Evolutionary conservation across 306 rosid genomes (phyloP).

Genomic region (Gynostemma pentaphyllum): DNA sequence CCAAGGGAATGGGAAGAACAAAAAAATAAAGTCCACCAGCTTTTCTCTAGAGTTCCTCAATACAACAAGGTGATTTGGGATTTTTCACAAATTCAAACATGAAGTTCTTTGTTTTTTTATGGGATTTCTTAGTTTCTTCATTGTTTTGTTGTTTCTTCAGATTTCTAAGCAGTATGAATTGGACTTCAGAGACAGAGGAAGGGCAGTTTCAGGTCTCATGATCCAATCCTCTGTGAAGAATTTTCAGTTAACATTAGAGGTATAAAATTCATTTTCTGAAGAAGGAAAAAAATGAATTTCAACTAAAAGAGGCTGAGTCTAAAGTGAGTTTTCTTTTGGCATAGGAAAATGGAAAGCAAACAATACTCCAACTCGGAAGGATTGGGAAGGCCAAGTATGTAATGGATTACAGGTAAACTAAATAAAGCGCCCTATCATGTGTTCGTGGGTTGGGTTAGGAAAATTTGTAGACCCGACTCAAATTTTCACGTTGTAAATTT

Average conservation of each 20-base stretch:
- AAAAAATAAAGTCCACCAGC: conserved; percentile 48
- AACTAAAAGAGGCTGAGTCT: neutral
- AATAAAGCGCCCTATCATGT: too few species aligned
- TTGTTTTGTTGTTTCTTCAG: conserved; percentile 24
- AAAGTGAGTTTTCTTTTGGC: neutral
- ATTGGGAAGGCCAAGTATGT: conserved; percentile 61
- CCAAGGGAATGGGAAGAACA: conserved; percentile 64
- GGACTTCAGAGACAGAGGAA: conserved; percentile 82
- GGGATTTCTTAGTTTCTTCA: neutral
- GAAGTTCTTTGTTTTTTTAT: too few species aligned
- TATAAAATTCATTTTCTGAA: too few species aligned
- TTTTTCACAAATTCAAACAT: neutral
- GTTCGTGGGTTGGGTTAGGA: neutral
- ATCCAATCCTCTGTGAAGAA: conserved; percentile 72
- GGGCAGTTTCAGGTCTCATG: conserved; percentile 38
- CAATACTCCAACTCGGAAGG: conserved; percentile 79
- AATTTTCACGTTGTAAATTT: neutral
- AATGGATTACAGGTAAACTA: conserved; percentile 78
- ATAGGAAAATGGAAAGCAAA: conserved; percentile 71
- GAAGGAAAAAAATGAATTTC: neutral
- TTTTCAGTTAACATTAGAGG: conserved; percentile 86
- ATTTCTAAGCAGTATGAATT: conserved; percentile 66
- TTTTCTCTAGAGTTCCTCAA: conserved; percentile 57
- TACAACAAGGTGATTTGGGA: conserved; percentile 51
- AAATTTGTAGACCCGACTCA: neutral